Percentiles rank a stretch among this genome's conserved stretches.
phyloP scores from a whole-genome alignment of 371 early-diverging fungal species.

The Encephalitozoon hellem region DNA sequence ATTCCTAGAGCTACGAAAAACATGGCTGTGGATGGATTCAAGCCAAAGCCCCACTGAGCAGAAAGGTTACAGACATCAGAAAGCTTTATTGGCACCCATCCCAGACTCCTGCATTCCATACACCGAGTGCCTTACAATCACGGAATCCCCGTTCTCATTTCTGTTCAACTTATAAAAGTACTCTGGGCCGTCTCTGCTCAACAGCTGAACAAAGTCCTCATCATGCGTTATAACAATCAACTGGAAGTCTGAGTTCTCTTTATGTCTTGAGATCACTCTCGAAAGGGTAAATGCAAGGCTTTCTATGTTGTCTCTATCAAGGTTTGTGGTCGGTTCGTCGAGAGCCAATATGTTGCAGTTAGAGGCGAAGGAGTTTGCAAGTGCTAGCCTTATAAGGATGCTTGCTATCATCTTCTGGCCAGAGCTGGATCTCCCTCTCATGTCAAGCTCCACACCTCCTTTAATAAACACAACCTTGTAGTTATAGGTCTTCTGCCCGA shows the following conservation, averaged over 20 bases:
- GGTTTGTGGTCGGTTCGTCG: slow-evolving; percentile 97
- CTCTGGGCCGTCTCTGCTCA: slow-evolving; percentile 64
- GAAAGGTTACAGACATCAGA: background rate
- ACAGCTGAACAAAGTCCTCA: slow-evolving; percentile 78
- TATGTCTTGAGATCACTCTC: slow-evolving; percentile 12
- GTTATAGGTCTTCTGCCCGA: slow-evolving; percentile 39
- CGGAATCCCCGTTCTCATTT: slow-evolving; percentile 46
- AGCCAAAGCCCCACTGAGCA: slow-evolving; percentile 52
- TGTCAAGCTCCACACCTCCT: slow-evolving; percentile 76
- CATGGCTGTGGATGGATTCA: slow-evolving; percentile 75
- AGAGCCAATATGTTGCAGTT: slow-evolving; percentile 89
- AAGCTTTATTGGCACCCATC: background rate
- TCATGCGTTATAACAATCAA: slow-evolving; percentile 97
- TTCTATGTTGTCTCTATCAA: slow-evolving; percentile 83
- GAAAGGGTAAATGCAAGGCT: slow-evolving; percentile 75
- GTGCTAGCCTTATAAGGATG: slow-evolving; percentile 85
- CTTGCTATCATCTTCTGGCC: slow-evolving; percentile 95
- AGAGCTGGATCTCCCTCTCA: slow-evolving; percentile 93
- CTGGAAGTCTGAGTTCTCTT: slow-evolving; percentile 77
- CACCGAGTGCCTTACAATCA: slow-evolving; percentile 33
- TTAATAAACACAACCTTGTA: slow-evolving; percentile 68
- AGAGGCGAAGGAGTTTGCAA: slow-evolving; percentile 84
- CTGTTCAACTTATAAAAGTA: slow-evolving; percentile 57
- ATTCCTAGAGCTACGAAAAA: slow-evolving; percentile 89
- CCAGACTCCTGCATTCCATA: background rate